Base-by-base conservation (phyloP, 768 basidiomycete genomes). In the Leccinellum rugosiceps region DNA sequence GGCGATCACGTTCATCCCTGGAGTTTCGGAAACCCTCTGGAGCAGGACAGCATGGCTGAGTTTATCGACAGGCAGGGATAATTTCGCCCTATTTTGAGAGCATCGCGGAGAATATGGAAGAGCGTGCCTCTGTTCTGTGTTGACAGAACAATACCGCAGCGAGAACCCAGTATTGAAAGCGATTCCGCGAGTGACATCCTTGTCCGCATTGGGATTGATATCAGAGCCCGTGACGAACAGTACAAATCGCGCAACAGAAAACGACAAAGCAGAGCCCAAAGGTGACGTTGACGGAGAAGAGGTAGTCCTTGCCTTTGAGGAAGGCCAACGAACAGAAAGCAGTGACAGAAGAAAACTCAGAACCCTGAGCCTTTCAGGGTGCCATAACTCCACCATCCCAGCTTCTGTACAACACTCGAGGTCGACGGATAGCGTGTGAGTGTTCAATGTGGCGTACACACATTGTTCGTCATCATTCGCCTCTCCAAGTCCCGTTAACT, bases 201-300 rank as follows among this genome's bases (percentile, higher is more conserved):
- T 70, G 38, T 80, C 79, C 53, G 88, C 88, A 0, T 78, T 72
- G 0, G 90, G 90, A 59, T 92, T 92, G 53, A 94, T 78, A 68
- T 96, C 94, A 34, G 81, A 81, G n/a, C 87, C 83, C 7, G 90
- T 89, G 51, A 93, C 67, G 56, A 90, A 84, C 10, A 90, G 65
- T 26, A 86, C 83, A 47, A 89, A 74, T 34, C 82, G 81, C 1
- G 78, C 81, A 45, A 94, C 60, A 0, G 89, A 79, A 32, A 87
- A 21, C 28, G 85, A 81, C 23, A 79, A 63, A 6, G 79, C 76
- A 30, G 87, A 60, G 2, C 91, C 90, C 11, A 76, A 68, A 2
- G 85, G 83, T 21, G 89, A 70, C 31, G 68, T 62, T 50, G 77
- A 68, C 5, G 75, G 65, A 26, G 75, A 61, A 19, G 47, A 50